Base-by-base conservation (phyloP, 305 asterid species). In the Solanum hybrid region DNA sequence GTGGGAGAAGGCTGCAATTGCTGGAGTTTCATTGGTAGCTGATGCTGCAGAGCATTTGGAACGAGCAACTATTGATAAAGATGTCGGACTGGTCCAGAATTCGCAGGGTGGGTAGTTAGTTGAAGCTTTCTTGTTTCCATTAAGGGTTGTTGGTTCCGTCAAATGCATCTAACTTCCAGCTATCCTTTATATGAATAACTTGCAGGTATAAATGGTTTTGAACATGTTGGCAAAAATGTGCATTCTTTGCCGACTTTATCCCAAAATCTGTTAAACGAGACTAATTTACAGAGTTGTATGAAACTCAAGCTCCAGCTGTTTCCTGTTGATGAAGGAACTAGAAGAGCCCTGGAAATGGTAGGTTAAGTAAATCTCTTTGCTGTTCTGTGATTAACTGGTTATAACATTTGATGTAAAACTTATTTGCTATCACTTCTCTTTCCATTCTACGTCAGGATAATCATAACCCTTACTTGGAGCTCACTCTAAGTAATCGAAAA, bases 1-100 rank as follows among this genome's bases (percentile, higher is more conserved):
- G 93, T 97, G 99, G 99, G 99, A 97, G 95, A 96, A 96, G 90
- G 99, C 99, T 93, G 99, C 99, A 88, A 96, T 96, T 90, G 99
- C 99, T 88, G 99, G 99, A 90, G 99, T 97, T 86, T 97, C 99
- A 34, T 93, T 97, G 94, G 99, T 97, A 89, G 99, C 99, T 91
- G 99, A 95, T 94, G 99, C 99, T 91, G 99, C 99, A 35, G 99
- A 96, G 92, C 99, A 96, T 91, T 93, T 97, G 95, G 99, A 97
- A 91, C 93, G 98, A 86, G 93, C 95, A 88, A 88, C 93, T 91
- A 92, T 95, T 34, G 96, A 93, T 91, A 95, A 94, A 91, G 98
- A 94, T 86, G 92, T 87, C 84, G 98, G 90, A 72, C 88, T 88
- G 89, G 91, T 90, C 85, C 95, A 88, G 89, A 97, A 94, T 91